Evolutionary conservation across 371 early-diverging fungal genomes (phyloP).

Genomic region (Cladochytrium tenue): DNA sequence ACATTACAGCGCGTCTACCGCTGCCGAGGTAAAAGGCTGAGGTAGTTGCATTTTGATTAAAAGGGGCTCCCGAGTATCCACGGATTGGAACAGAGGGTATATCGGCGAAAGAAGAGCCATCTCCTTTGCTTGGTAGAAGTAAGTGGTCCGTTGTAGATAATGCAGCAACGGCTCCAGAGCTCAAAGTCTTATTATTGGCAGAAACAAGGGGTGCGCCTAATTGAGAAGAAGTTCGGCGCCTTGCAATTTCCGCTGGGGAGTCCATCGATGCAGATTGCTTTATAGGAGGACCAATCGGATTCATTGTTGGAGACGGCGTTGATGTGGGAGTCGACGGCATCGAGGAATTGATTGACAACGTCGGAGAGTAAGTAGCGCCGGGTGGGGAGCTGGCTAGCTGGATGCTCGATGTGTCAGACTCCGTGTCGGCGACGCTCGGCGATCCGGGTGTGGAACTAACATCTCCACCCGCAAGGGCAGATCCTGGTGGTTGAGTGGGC

Average conservation of each 20-base stretch:
- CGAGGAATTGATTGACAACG: too few species aligned
- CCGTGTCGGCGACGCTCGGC: not conserved
- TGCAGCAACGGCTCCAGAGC: slow-evolving; percentile 5
- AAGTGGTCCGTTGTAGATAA: not conserved
- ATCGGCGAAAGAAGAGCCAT: not conserved
- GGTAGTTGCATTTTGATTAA: not conserved
- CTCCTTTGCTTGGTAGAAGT: not conserved
- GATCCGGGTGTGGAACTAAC: not conserved
- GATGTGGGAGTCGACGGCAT: not conserved
- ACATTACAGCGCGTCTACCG: slow-evolving; percentile 10
- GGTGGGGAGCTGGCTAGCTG: not conserved
- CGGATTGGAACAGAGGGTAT: not conserved
- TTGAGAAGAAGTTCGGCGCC: slow-evolving; percentile 8
- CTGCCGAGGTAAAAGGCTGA: not conserved
- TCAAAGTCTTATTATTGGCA: too few species aligned
- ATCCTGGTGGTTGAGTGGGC: not conserved
- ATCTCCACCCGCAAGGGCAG: not conserved
- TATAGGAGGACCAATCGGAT: not conserved
- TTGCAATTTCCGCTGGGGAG: slow-evolving; percentile 8
- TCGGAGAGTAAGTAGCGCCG: not conserved
- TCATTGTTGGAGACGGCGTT: not conserved
- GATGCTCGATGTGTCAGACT: not conserved
- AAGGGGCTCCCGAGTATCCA: too few species aligned
- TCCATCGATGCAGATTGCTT: too few species aligned
- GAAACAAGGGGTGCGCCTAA: too few species aligned